Evolutionary conservation across 371 early-diverging fungal genomes (phyloP).

Genomic region (Aphelidium insulamus): DNA sequence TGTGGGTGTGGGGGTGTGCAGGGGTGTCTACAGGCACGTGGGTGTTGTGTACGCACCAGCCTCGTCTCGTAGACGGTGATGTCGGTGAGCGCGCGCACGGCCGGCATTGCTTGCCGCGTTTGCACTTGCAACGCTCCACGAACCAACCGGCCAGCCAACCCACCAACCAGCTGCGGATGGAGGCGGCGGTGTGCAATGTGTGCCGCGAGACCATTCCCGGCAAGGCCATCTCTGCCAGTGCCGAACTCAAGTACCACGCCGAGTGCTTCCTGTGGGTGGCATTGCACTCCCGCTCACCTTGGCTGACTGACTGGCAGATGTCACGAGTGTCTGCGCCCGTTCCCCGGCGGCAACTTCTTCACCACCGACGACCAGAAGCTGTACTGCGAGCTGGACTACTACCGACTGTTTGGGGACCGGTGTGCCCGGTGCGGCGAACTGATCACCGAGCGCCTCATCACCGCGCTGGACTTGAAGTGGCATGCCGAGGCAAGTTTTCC

Average conservation of each 20-base stretch:
- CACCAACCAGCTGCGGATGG: too few species aligned
- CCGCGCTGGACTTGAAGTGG: constrained; percentile 17
- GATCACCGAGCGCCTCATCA: constrained; percentile 12
- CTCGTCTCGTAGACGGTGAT: not conserved
- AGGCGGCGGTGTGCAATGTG: too few species aligned
- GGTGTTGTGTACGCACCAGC: not conserved
- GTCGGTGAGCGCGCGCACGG: not conserved
- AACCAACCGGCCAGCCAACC: too few species aligned
- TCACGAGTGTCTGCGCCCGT: constrained; percentile 14
- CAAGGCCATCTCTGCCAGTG: too few species aligned
- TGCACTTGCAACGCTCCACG: not conserved
- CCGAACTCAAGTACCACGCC: too few species aligned
- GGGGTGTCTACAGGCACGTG: not conserved
- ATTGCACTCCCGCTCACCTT: too few species aligned
- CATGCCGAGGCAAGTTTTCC: constrained; percentile 16
- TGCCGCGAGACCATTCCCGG: too few species aligned
- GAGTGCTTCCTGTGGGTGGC: too few species aligned
- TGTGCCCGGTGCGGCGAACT: constrained; percentile 18
- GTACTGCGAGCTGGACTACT: constrained; percentile 17
- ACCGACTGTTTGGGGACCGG: not conserved
- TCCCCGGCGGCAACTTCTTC: constrained; percentile 13
- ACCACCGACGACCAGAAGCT: constrained; percentile 9
- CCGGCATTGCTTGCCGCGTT: not conserved
- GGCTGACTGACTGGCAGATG: not conserved
- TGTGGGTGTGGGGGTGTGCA: not conserved